Evolutionary conservation across 164 flowering plant species (phyloP), one percentile per base, ranked within the genome.

Genomic region (Kingdonia uniflora): DNA sequence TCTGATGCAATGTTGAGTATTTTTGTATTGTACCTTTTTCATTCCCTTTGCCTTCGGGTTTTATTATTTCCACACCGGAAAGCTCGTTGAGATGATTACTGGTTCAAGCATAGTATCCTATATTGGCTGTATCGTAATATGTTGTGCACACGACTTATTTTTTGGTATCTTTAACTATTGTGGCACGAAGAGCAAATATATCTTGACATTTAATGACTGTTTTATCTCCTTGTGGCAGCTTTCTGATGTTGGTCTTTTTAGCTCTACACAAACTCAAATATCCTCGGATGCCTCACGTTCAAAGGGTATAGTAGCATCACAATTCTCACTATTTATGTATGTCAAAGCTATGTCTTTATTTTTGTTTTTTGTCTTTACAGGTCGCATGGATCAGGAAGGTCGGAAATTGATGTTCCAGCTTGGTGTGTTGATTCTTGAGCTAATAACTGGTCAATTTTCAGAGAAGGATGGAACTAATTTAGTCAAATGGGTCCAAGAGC

Each of bases 381-480:
- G 74, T 35, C 62, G 67, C 47, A 54, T 53, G 40, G 70, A 60
- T 33, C 72, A 72, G 51, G 72, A 67, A 43, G 56, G 72, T 52
- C 63, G 63, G 12, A 64, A 70, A 61, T 53, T 76, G 5, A 62
- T 85, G 7, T 80, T 78, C 63, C 88, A 87, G 68, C 87, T 82
- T 26, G 96, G 96, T 0, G 67, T 80, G 62, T 73, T 87, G 54
- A 67, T 87, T 53, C 74, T 88, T 37, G 97, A 88, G 73, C 78
- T 85, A 50, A 63, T 88, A 48, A 88, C 97, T 14, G 97, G 97
- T 20, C 95, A 85, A 61, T 80, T 81, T 49, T 73, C 86, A 15
- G 85, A 71, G 35, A 60, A 73, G 24, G 84, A 75, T 43, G 81
- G 79, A 23, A 49, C 65, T 49, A 82, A 80, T 49, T 54, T 88